Base-by-base conservation (phyloP, 176 grass and related monocot species). In the Eragrostis curvula region DNA sequence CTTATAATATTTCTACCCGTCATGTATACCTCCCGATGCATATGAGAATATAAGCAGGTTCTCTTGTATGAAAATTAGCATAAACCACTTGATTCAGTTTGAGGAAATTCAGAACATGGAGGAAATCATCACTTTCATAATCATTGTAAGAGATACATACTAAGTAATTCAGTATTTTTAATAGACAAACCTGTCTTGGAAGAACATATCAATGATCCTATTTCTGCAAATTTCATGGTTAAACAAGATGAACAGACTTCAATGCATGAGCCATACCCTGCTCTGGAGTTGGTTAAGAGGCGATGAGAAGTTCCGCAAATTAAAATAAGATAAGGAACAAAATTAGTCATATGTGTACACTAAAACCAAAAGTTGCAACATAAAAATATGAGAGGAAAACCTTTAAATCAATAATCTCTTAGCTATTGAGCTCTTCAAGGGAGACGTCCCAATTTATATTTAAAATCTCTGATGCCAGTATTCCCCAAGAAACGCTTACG, bases 261-360 rank as follows among this genome's bases (percentile, higher is more conserved):
- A 97, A 16, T 97, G 95, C 95, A 97, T 97, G 78, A 97, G 70
- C 95, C 95, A 97, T 56, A 92, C 90, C 92, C 92, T 92, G 55
- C 92, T 92, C 24, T 97, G 92, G 53, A 97, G 90, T 64, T 97
- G 95, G 87, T 85, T 94, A 6, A 92, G 65, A 7, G 95, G 92
- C 40, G 92, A 91, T 27, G 89, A 77, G 16, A 97, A 97, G 23
- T 90, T 92, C 94, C 94, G 71, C 15, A 3, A 64, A 73, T 59
- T 45, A 13, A 58, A 85, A 60, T 6, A 63, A 73, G 15, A 72
- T 27, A 25, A 16, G 8, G 69, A 74, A 60, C 52, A 63, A 46
- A 74, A n/a, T 15, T 53, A 66, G 48, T 39, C 53, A 80, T 45
- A 64, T 42, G 74, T 15, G 50, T 51, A 20, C 5, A 0, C 7